Base-by-base conservation (phyloP, 306 rosid species). In the Cucurbita argyrosperma region DNA sequence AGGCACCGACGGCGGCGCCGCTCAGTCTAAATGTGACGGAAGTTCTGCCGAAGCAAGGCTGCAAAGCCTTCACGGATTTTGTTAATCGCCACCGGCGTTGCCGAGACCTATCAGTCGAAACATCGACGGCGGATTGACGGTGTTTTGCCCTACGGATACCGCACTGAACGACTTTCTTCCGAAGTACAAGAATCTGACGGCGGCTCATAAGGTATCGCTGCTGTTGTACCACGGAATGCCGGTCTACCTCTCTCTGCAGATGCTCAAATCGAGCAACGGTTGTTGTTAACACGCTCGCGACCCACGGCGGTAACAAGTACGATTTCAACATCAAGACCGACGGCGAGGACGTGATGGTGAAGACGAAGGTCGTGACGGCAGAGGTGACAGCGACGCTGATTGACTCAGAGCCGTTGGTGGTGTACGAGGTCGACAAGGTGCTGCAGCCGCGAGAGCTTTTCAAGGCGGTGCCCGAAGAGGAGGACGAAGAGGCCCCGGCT, bases 1-100 rank as follows among this genome's bases (percentile, higher is more conserved):
- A 94, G 75, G 97, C 99, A 0, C 99, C 99, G 0, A 88, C 92
- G 0, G 73, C 92, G 0, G 90, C 83, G 0, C 99, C 99, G 15
- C 78, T 87, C 69, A 77, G 60, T 35, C 62, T 91, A 46, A 90
- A 90, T 64, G 56, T 94, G 0, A 94, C 95, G 35, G 39, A 82
- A 1, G 85, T 87, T 12, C 76, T 91, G 76, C 70, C 91, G 1
- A 94, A 94, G 59, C 95, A 91, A 82, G 96, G 99, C 19, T 94
- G 99, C 86, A 83, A 91, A 66, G 80, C 96, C n/a, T 94, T 94
- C 59, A 84, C 96, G 0, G 96, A 89, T n/a, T 53, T 38, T 94
- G 37, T 30, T 94, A 6, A 57, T 79, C 8, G 77, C 79, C 10
- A 71, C 95, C 0, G 96, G 91, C 45, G 96, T 92, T n/a, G 89